Base-by-base conservation (phyloP, 768 basidiomycete species). In the Lenzites betulinus region DNA sequence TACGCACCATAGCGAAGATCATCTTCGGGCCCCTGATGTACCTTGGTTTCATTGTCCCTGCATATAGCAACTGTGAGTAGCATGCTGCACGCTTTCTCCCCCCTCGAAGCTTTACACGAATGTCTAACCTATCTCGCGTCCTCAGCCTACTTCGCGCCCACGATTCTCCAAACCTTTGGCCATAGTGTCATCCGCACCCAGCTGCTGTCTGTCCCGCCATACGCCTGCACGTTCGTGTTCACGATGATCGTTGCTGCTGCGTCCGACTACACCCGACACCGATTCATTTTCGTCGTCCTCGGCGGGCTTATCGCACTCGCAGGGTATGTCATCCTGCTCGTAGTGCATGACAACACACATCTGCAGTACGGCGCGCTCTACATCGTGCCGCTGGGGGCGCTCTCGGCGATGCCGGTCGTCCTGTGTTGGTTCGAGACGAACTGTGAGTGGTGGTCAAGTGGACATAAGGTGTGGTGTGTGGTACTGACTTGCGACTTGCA, bases 11-110 rank as follows among this genome's bases (percentile, higher is more conserved):
- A 72, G 71, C 48, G 53, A 69, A 67, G 54, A 65, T 71, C 51
- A 58, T 72, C 41, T 55, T 66, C 18, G 69, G 68, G 22, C 70
- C 68, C 12, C 68, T 72, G 54, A 72, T 72, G 69, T 72, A 72
- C 62, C 64, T 72, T 53, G 70, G 70, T 2, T 61, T 72, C 38
- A 63, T 72, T 33, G 67, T 70, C 13, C 67, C 70, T 13, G 71
- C 68, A 2, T 72, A 71, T 49, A 53, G 69, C 28, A 69, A 70
- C 51, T 65, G 70, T 71, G 44, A 30, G 68, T 49, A 23, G 26
- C 12, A 4, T 15, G 47, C 20, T 39, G 13, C 38, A 39, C 22
- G 22, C 44, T 22, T 13, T 13, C 22, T 22, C 22, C 23, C 13
- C 44, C 22, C 3, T 13, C 20, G 9, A 20, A 18, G 3, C 22